phyloP scores from a whole-genome alignment of 2,329 filamentous ascomycete genomes.

The Penicillium thymicola region DNA sequence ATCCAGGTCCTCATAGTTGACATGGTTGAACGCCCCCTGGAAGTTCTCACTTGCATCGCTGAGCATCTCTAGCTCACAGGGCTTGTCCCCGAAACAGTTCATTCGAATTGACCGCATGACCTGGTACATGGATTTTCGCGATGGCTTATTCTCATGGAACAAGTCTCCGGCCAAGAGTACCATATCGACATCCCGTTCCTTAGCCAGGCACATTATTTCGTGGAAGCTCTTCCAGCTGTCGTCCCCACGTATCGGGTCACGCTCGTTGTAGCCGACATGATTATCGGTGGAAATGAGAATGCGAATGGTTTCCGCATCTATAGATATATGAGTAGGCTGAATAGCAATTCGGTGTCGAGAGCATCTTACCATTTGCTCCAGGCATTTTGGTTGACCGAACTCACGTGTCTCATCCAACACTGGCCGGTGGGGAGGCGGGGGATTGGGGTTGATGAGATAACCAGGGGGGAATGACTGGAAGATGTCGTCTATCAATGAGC shows the following conservation, averaged over 20 bases:
- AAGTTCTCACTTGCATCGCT: conserved; percentile 92
- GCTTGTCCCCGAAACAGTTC: conserved; percentile 93
- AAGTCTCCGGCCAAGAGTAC: conserved; percentile 90
- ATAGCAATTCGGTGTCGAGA: neutral
- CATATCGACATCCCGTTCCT: conserved; percentile 92
- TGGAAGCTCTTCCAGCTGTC: conserved; percentile 97
- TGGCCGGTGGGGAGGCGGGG: neutral
- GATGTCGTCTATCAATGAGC: neutral
- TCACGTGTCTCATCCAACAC: neutral
- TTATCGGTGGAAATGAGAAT: conserved; percentile 95
- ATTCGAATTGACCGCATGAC: conserved; percentile 92
- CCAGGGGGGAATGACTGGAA: neutral
- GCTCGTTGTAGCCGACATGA: conserved; percentile 94
- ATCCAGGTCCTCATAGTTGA: conserved; percentile 96
- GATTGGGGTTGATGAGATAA: neutral
- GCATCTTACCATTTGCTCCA: conserved; percentile 26
- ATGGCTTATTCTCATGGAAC: conserved; percentile 98
- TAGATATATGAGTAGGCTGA: conserved; percentile 3
- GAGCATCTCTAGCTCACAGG: conserved; percentile 90
- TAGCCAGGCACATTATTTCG: conserved; percentile 87
- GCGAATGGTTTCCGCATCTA: conserved; percentile 78
- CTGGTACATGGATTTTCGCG: conserved; percentile 91
- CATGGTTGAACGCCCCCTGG: conserved; percentile 82
- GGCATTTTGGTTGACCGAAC: conserved; percentile 21
- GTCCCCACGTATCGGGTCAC: conserved; percentile 89